phyloP scores from a whole-genome alignment of 2,329 filamentous ascomycete genomes.

The Scortechinia acanthostroma region DNA sequence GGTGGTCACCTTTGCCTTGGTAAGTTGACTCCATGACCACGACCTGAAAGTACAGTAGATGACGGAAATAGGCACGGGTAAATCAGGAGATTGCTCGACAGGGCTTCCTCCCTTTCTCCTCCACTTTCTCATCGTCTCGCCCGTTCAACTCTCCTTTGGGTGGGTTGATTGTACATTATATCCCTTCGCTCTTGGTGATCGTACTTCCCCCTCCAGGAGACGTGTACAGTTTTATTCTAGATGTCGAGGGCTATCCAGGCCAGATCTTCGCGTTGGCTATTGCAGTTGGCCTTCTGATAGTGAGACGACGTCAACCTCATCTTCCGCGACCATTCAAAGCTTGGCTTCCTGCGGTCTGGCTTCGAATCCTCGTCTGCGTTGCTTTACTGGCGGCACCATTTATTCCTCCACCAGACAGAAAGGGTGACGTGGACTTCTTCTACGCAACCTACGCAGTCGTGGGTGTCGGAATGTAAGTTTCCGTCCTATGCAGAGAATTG shows the following conservation, averaged over 20 bases:
- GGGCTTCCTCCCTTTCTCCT: constrained; percentile 61
- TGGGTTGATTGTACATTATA: constrained; percentile 61
- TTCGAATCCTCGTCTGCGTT: constrained; percentile 26
- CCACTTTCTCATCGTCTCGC: constrained; percentile 51
- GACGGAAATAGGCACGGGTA: constrained; percentile 53
- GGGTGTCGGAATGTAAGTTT: constrained; percentile 29
- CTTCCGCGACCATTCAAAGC: constrained; percentile 25
- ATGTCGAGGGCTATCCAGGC: constrained; percentile 58
- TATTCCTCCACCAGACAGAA: constrained; percentile 25
- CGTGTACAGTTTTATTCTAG: constrained; percentile 67
- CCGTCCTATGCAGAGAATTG: no score
- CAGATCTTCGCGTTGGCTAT: background rate
- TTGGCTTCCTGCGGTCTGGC: constrained; percentile 18
- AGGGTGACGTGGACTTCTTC: constrained; percentile 27
- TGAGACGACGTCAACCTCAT: constrained; percentile 9
- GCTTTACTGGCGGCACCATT: constrained; percentile 32
- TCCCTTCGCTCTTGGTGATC: constrained; percentile 64
- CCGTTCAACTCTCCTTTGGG: constrained; percentile 64
- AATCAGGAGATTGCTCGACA: constrained; percentile 70
- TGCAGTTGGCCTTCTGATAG: constrained; percentile 8
- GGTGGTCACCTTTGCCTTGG: constrained; percentile 66
- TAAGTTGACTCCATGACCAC: constrained; percentile 47
- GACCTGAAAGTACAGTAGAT: constrained; percentile 1
- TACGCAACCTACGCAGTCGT: constrained; percentile 33
- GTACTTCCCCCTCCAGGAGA: constrained; percentile 54